These are phyloP conservation scores for Butyriboletus appendiculatus DNA, from an alignment of 1,284 basidiomycete species.

Conservation along the genomic window DNA sequence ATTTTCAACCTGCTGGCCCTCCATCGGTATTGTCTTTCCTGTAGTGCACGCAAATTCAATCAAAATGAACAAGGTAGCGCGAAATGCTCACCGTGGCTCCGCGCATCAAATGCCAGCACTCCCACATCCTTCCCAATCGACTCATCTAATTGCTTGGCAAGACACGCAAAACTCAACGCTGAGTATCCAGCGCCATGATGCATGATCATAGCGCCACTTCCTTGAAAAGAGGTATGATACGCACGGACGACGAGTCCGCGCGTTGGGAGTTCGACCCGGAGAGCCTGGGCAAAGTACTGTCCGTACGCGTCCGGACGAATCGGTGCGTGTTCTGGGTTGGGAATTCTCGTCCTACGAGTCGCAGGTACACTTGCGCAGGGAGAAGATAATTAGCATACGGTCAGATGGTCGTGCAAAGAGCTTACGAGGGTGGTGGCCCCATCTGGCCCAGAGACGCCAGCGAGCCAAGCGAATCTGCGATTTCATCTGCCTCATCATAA, in stretches of 20 bases:
- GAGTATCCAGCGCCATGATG: constrained; percentile 96
- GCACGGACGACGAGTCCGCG: constrained; percentile 68
- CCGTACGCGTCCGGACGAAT: constrained; percentile 60
- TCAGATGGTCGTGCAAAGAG: constrained; percentile 12
- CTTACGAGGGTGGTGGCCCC: constrained; percentile 62
- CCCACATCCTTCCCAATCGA: constrained; percentile 76
- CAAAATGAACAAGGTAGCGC: neutral
- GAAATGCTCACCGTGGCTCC: constrained; percentile 78
- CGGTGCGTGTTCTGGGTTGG: constrained; percentile 65
- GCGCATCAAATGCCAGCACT: constrained; percentile 80
- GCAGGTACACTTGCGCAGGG: constrained; percentile 17
- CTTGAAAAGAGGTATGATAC: constrained; percentile 70
- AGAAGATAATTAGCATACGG: neutral
- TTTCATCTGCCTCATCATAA: constrained; percentile 56
- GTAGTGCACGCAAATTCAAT: constrained; percentile 1
- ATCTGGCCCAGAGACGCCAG: constrained; percentile 53
- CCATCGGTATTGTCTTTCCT: constrained; percentile 64
- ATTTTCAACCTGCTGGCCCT: constrained; percentile 52
- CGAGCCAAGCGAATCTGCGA: constrained; percentile 58
- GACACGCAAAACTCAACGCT: constrained; percentile 85
- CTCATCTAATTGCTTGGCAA: constrained; percentile 76
- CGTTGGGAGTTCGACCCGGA: constrained; percentile 66
- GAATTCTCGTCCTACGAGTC: constrained; percentile 33
- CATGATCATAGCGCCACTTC: constrained; percentile 71
- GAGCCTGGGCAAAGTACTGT: constrained; percentile 74